Base-by-base conservation (phyloP, 441 rosid genomes). In the Monsonia emarginata region DNA sequence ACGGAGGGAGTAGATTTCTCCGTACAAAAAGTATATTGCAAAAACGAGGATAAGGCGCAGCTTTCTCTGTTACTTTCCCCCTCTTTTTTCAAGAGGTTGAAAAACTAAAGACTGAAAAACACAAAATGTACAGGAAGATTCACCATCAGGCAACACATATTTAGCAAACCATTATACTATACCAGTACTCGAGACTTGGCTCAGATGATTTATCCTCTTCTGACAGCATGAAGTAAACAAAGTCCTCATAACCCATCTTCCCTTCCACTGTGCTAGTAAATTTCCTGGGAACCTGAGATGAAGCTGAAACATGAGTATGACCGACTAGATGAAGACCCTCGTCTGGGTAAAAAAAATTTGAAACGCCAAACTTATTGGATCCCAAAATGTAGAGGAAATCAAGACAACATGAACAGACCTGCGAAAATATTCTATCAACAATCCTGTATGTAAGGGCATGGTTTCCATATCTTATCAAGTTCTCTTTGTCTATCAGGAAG, bases 221-320 rank as follows among this genome's bases (percentile, higher is more conserved):
- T 0, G 99, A 83, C 59, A 91, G 82, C 73, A 95, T 95, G 77
- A 95, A 95, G 83, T 89, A 88, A 44, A 91, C 98, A 74, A 95
- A 95, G 77, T 95, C 99, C 82, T 95, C 98, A 82, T 95, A 95
- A 48, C 98, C 91, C 97, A 95, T 95, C 78, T 95, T 95, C 71
- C 95, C 99, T 78, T 91, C 95, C 61, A 81, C 81, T 77, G 77
- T 86, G 76, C 97, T 85, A 10, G 91, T 91, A 81, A 95, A 95
- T 79, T 88, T 91, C 69, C 95, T 87, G 0, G 96, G 78, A 67
- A 91, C 85, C 99, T 94, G 72, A 73, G 66, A 75, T 67, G 56
- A 72, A 16, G 73, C 28, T 4, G 65, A 66, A 62, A 68, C 58
- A 66, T 4, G 65, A 61, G 56, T 5, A 67, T 8, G 52, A 5